Evolutionary conservation across 2,329 filamentous ascomycete genomes (phyloP), one percentile per base, ranked within the genome.

Genomic region (Podosphaera xanthii): DNA sequence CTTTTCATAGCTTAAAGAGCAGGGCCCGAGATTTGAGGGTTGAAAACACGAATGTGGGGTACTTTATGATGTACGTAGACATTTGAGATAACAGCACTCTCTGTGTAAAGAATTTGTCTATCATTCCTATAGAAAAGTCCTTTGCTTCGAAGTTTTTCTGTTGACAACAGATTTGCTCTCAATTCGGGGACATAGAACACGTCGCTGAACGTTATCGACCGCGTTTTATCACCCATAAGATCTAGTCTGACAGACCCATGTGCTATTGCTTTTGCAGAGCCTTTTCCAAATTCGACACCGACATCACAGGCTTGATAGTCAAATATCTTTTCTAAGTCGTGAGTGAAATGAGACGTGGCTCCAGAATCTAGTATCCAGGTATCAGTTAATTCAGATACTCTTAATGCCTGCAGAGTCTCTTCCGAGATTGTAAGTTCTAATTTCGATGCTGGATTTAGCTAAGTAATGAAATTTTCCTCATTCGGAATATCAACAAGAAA

Each of bases 181-280:
- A 55, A 36, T 38, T 55, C 54, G 22, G 36, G 54, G 31, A 56
- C 38, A 56, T 44, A 56, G 36, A 40, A 56, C 1, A 44, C 35
- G 36, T 56, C 35, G 38, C 54, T 56, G 34, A 44, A 56, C 22
- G 54, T 56, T 33, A 56, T 22, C 22, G n/a, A 40, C n/a, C 54
- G 35, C n/a, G n/a, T 56, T 56, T 56, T 56, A 42, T 56, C 54
- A 40, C 54, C 54, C 8, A 56, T 22, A 42, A 56, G 34, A 40
- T 42, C 22, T 35, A 56, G 22, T 56, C 35, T 35, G 6, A 56
- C 54, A 56, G 54, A 56, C 5, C 54, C 35, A 56, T 22, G 38
- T 22, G 54, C 35, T 42, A 56, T 12, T 42, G 54, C 36, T 44
- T 56, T 56, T 22, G 54, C 54, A 12, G 54, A 56, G 34, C 54